Evolutionary conservation across 1,284 basidiomycete genomes (phyloP).

Genomic region (Cryptococcus sp.): DNA sequence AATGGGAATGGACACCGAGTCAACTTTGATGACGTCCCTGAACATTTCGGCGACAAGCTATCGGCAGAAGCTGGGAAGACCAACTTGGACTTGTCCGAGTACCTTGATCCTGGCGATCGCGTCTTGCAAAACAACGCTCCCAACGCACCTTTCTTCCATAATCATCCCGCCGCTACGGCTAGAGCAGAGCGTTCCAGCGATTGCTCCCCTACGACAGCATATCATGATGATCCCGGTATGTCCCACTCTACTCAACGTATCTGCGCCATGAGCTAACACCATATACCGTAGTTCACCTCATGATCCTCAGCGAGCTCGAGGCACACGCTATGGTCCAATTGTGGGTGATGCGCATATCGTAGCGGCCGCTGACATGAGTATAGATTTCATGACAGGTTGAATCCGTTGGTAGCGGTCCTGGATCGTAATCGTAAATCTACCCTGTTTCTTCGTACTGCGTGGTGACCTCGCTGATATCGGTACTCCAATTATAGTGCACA

Average conservation of each 20-base stretch:
- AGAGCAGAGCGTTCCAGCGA: conserved; percentile 3
- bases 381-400: conserved; percentile 36
- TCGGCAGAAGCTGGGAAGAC: conserved; percentile 6
- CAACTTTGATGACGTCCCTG: conserved; percentile 2
- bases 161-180: conserved; percentile 15
- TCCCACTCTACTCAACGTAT: not conserved
- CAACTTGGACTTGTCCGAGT: conserved; percentile 31
- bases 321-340: conserved; percentile 29
- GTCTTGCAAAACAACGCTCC: conserved; percentile 7
- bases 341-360: conserved; percentile 12
- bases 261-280: not conserved
- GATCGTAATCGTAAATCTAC: conserved; percentile 26
- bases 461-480: not conserved
- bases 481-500: conserved; percentile 32
- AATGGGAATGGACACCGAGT: not conserved
- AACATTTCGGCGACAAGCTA: not conserved
- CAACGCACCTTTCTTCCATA: conserved; percentile 27
- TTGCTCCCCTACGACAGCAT: not conserved
- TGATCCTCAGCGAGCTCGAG: conserved; percentile 30
- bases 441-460: not conserved
- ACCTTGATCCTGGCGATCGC: conserved; percentile 28
- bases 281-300: conserved; percentile 21
- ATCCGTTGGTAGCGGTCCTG: conserved; percentile 33
- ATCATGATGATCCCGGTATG: conserved; percentile 26
- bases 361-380: conserved; percentile 1